Percentiles rank a stretch among this genome's conserved stretches.
These are phyloP conservation scores for Calonectria ilicicola DNA, from an alignment of 2,329 filamentous ascomycete species.

Conservation along the genomic window DNA sequence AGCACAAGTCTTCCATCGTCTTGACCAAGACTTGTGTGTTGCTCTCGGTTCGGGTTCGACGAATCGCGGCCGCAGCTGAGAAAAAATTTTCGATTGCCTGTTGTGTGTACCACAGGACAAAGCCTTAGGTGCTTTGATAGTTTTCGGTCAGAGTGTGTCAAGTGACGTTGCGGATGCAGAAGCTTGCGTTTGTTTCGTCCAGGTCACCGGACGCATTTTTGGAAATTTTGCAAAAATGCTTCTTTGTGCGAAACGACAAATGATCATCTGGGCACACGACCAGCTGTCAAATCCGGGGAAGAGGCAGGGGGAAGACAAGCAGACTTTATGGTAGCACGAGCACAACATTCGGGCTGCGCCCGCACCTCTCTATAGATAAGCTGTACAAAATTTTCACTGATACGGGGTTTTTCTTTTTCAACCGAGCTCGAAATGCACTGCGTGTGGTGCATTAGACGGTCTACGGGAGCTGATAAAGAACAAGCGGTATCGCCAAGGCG, in stretches of 20 bases:
- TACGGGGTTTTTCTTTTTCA: conserved; percentile 35
- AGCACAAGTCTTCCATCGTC: neutral
- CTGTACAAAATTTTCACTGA: conserved; percentile 33
- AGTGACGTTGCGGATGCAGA: neutral
- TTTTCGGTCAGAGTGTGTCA: neutral
- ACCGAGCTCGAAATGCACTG: conserved; percentile 27
- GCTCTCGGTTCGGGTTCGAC: conserved; percentile 14
- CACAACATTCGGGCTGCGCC: conserved; percentile 25
- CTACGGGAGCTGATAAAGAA: conserved; percentile 37
- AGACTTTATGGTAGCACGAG: conserved; percentile 36
- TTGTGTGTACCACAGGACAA: conserved; percentile 10
- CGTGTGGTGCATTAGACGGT: conserved; percentile 36
- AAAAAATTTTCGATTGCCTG: neutral
- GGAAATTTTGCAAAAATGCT: neutral
- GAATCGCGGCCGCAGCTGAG: neutral
- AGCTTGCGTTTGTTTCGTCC: neutral
- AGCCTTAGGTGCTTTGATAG: neutral
- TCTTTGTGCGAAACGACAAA: neutral
- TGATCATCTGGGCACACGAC: neutral
- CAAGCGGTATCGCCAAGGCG: conserved; percentile 28
- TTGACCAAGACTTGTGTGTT: neutral
- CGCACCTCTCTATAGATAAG: conserved; percentile 38
- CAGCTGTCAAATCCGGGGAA: neutral
- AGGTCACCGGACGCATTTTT: neutral
- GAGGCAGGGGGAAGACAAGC: conserved; percentile 22